Conservation (phyloP, 1,284 basidiomycete species). For the Ceratobasidium papillatum region DNA sequence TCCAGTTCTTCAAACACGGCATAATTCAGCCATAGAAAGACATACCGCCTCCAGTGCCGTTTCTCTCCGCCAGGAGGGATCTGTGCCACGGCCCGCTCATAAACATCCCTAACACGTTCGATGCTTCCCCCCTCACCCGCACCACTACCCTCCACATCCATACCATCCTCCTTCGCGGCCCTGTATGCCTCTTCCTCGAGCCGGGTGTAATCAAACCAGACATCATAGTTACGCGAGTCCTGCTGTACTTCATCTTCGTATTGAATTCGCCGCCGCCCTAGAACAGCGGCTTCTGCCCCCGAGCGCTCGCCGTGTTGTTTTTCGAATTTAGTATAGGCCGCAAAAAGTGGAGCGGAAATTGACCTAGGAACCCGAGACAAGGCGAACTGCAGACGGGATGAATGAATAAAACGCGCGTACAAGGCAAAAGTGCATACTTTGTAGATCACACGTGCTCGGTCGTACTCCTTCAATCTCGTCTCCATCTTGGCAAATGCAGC, state of each 20-base stretch:
- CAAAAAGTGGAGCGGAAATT: slow-evolving; percentile 85
- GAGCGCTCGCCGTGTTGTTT: slow-evolving; percentile 94
- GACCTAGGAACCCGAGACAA: slow-evolving; percentile 89
- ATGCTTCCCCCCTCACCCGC: slow-evolving; percentile 63
- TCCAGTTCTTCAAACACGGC: slow-evolving; percentile 98
- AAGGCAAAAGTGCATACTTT: slow-evolving; percentile 64
- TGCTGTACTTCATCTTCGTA: slow-evolving; percentile 94
- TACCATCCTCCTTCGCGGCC: slow-evolving; percentile 78
- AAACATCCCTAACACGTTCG: slow-evolving; percentile 86
- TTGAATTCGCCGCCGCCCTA: slow-evolving; percentile 95
- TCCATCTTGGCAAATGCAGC: slow-evolving; percentile 99
- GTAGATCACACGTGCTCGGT: slow-evolving; percentile 96
- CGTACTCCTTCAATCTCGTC: slow-evolving; percentile 93
- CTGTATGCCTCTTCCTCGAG: slow-evolving; percentile 90
- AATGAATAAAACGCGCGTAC: not conserved
- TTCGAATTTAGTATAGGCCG: slow-evolving; percentile 96
- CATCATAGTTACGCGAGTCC: slow-evolving; percentile 93
- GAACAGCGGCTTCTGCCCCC: slow-evolving; percentile 91
- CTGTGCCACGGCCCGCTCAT: slow-evolving; percentile 96
- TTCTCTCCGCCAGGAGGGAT: slow-evolving; percentile 91
- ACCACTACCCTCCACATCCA: slow-evolving; percentile 67
- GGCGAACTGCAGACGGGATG: slow-evolving; percentile 72
- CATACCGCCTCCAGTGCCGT: slow-evolving; percentile 94
- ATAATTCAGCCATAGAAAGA: slow-evolving; percentile 97
- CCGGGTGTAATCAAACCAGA: slow-evolving; percentile 97